Evolutionary conservation across 2,329 filamentous ascomycete genomes (phyloP), one percentile per base, ranked within the genome.

Genomic region (Penicillium italicum): DNA sequence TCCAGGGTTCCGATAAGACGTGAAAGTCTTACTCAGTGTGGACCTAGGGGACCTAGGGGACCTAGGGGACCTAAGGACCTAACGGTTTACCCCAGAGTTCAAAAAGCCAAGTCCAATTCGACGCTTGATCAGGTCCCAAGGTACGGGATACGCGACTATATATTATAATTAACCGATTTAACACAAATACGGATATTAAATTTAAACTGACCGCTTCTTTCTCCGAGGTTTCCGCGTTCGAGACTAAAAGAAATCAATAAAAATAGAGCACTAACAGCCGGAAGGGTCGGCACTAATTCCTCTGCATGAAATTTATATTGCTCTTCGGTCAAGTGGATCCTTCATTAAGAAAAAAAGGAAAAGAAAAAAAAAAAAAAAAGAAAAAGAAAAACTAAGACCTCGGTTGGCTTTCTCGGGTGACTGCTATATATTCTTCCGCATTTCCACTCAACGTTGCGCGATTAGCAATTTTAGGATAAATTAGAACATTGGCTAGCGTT

Each of bases 251-350:
- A 30, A 8, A 7, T 26, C 12, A 45, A 45, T 10, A 28, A n/a
- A 37, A 22, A 51, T 43, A 24, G 16, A 26, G 9, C 38, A 45
- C 47, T 50, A 50, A 50, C 4, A 30, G 28, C 28, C 53, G n/a
- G 53, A 55, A 31, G 5, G 38, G 38, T 38, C 43, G 52, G 45
- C 31, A 24, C 24, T 50, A 37, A 50, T 40, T 33, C 38, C 28
- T 28, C 16, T 54, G 52, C 52, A 54, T 54, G n/a, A 49, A 31
- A 53, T n/a, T 55, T 44, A 55, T 50, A 50, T 55, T 54, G 44
- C 30, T 20, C 30, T 41, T 22, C 16, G 26, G 24, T 20, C 9
- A 12, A 51, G 53, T 55, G 53, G 53, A 55, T 38, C 40, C 7
- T 16, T 33, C n/a, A n/a, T n/a, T n/a, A n/a, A n/a, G n/a, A n/a